These are phyloP conservation scores for Jasminum sambac DNA, from an alignment of 257 asterid species.

Conservation along the genomic window DNA sequence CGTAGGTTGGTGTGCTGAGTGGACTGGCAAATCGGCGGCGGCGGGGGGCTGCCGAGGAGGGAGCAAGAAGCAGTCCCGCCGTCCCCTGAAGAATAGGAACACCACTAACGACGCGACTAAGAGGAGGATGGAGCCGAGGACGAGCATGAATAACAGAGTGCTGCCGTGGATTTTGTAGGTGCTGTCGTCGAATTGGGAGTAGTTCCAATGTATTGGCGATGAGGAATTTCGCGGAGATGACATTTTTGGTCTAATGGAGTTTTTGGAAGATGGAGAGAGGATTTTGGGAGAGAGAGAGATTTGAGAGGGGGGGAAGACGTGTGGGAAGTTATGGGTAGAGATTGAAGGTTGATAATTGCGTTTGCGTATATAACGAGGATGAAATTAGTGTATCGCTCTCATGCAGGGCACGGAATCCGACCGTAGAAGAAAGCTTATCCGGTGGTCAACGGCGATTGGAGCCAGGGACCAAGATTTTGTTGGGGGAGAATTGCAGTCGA, in stretches of 20 bases:
- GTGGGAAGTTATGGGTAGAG: too few species aligned
- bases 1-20: conserved; percentile 39
- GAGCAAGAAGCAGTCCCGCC: conserved; percentile 57
- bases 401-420: too few species aligned
- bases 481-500: too few species aligned
- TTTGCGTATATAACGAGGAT: too few species aligned
- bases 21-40: conserved; percentile 15
- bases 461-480: too few species aligned
- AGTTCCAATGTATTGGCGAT: conserved; percentile 70
- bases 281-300: too few species aligned
- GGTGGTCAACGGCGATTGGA: too few species aligned
- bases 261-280: background rate
- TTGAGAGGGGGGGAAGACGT: too few species aligned
- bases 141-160: conserved; percentile 63
- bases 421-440: too few species aligned
- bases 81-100: conserved; percentile 52
- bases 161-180: conserved; percentile 71
- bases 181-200: conserved; percentile 72
- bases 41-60: conserved; percentile 17
- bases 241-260: background rate
- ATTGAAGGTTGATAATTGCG: too few species aligned
- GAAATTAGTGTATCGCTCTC: too few species aligned
- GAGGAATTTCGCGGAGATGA: conserved; percentile 26
- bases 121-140: conserved; percentile 48
- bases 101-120: conserved; percentile 41